Conservation (phyloP, 306 rosid species). For the Gillenia trifoliata region DNA sequence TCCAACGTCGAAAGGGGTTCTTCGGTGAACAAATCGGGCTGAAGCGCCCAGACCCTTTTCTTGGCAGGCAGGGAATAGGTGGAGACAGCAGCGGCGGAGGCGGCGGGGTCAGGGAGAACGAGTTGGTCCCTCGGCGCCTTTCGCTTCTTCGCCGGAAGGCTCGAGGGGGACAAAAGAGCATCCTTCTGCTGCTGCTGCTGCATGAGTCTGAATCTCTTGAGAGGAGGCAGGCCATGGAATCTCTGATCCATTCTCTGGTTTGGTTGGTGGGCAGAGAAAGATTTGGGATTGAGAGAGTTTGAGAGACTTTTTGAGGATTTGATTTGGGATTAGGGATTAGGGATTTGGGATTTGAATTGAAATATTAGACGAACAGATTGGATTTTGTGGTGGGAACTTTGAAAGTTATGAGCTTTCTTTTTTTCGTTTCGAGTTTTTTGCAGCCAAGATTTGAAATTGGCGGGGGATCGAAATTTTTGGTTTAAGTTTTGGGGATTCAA, state of each 20-base stretch:
- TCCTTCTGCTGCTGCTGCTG: conserved; percentile 27
- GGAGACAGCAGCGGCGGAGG: conserved; percentile 5
- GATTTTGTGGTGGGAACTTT: background rate
- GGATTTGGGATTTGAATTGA: conserved; percentile 2
- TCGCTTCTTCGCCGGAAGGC: conserved; percentile 72
- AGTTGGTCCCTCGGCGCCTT: conserved; percentile 42
- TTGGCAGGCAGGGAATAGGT: conserved; percentile 59
- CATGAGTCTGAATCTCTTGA: conserved; percentile 58
- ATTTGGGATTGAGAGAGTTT: background rate
- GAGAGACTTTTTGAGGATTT: background rate
- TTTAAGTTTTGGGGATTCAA: background rate
- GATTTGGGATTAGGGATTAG: background rate
- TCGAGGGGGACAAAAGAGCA: background rate
- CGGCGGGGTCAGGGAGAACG: background rate
- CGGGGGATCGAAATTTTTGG: background rate
- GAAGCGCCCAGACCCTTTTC: conserved; percentile 66
- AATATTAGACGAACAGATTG: background rate
- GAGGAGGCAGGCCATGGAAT: conserved; percentile 53
- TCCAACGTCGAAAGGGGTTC: conserved; percentile 28
- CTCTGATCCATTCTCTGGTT: conserved; percentile 40
- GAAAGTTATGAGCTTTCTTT: background rate
- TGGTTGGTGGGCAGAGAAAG: background rate
- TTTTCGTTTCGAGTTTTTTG: background rate
- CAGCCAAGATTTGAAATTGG: background rate
- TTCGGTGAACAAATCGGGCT: conserved; percentile 20